phyloP scores from a whole-genome alignment of 2,329 filamentous ascomycete species.

The Lecanosticta acicola region DNA sequence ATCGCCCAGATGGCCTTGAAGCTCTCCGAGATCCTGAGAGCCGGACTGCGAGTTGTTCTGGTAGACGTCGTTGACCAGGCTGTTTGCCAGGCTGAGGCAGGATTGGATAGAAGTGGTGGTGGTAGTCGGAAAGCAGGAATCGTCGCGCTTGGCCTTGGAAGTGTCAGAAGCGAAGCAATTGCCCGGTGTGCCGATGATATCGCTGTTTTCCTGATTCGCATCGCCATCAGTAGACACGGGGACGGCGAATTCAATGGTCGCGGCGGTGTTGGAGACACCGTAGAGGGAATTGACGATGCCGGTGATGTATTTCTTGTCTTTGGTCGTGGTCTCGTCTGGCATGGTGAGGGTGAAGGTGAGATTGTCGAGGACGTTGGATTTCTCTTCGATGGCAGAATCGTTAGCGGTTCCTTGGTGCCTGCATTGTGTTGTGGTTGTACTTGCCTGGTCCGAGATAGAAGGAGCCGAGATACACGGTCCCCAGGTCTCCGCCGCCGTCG shows the following conservation, averaged over 20 bases:
- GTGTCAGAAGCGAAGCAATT: slow-evolving; percentile 3
- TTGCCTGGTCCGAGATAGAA: slow-evolving; percentile 14
- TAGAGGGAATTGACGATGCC: slow-evolving; percentile 15
- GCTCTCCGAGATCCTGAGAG: slow-evolving; percentile 10
- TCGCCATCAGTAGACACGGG: slow-evolving; percentile 8
- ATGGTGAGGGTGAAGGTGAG: slow-evolving; percentile 14
- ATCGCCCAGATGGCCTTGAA: slow-evolving; percentile 13
- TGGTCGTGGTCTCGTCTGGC: slow-evolving; percentile 5
- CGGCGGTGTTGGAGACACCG: slow-evolving; percentile 11
- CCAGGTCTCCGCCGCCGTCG: slow-evolving; percentile 7
- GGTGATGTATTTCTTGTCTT: slow-evolving; percentile 7
- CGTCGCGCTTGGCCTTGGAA: slow-evolving; percentile 1
- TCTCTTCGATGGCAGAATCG: slow-evolving; percentile 1
- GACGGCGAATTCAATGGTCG: slow-evolving; percentile 10
- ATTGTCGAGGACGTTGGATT: slow-evolving; percentile 15
- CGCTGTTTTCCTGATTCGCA: slow-evolving; percentile 7
- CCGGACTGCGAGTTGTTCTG: slow-evolving; percentile 12
- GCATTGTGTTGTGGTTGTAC: not conserved
- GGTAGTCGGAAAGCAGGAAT: slow-evolving; percentile 8
- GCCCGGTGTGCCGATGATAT: slow-evolving; percentile 6
- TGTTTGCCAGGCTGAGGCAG: slow-evolving; percentile 6
- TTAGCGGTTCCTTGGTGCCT: not conserved
- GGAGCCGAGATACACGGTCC: slow-evolving; percentile 12
- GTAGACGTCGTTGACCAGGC: slow-evolving; percentile 12
- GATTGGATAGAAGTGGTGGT: slow-evolving; percentile 12